Evolutionary conservation across 371 early-diverging fungal species (phyloP).

Genomic region (Mortierella sp.): DNA sequence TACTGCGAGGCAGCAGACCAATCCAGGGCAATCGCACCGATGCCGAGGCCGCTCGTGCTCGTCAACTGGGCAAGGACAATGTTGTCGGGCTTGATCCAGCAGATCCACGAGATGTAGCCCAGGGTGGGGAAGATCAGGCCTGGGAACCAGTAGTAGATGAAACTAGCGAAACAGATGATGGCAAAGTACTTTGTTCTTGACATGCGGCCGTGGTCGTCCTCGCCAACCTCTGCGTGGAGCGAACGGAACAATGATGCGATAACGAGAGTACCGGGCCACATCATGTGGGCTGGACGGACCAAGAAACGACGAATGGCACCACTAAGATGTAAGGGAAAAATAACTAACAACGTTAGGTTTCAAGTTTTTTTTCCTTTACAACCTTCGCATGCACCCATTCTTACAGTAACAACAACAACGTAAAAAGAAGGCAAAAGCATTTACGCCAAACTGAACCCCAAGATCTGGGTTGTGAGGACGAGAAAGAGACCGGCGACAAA

Average conservation of each 20-base stretch:
- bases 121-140: constrained; percentile 65
- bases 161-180: constrained; percentile 58
- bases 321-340: too few relatives aligned
- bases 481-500: constrained; percentile 60
- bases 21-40: constrained; percentile 66
- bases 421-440: too few relatives aligned
- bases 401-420: too few relatives aligned
- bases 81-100: constrained; percentile 64
- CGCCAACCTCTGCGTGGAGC: constrained; percentile 61
- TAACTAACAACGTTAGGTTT: too few relatives aligned
- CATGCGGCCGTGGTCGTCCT: constrained; percentile 53
- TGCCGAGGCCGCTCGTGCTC: constrained; percentile 64
- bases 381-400: too few relatives aligned
- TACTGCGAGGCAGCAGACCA: constrained; percentile 68
- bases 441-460: constrained; percentile 70
- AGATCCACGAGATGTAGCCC: constrained; percentile 69
- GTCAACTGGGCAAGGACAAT: constrained; percentile 60
- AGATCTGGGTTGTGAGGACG: constrained; percentile 68
- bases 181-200: constrained; percentile 66
- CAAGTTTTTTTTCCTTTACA: too few relatives aligned
- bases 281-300: constrained; percentile 79
- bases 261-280: constrained; percentile 86
- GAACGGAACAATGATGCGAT: constrained; percentile 80
- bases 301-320: constrained; percentile 73
- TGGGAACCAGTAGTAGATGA: constrained; percentile 71